A percentile compares a stretch with the other conserved stretches of the same genome.
phyloP scores from a whole-genome alignment of 2,329 filamentous ascomycete genomes.

The Aphanocladium album region DNA sequence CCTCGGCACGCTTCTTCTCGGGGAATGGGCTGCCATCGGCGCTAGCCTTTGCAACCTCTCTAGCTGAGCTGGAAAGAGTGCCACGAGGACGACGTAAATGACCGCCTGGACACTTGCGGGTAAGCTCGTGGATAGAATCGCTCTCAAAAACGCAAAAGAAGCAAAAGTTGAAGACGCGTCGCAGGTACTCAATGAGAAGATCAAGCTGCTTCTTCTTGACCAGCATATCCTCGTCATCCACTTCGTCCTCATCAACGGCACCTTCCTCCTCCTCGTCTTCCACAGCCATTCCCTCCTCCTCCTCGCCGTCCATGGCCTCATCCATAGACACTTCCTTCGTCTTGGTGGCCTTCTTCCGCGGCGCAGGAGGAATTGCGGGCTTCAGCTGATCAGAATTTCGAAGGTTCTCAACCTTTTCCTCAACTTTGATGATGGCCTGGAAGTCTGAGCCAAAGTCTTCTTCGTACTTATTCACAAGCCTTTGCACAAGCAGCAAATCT shows the following conservation, averaged over 20 bases:
- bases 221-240: slow-evolving; percentile 83
- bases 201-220: slow-evolving; percentile 96
- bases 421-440: slow-evolving; percentile 74
- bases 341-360: slow-evolving; percentile 58
- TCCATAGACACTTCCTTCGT: slow-evolving; percentile 56
- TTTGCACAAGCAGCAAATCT: slow-evolving; percentile 76
- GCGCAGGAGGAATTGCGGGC: slow-evolving; percentile 50
- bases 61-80: slow-evolving; percentile 76
- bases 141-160: slow-evolving; percentile 99
- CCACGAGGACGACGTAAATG: slow-evolving; percentile 87
- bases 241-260: slow-evolving; percentile 77
- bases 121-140: slow-evolving; percentile 93
- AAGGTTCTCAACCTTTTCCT: slow-evolving; percentile 80
- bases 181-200: slow-evolving; percentile 90
- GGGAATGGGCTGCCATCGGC: slow-evolving; percentile 80
- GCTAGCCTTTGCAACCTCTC: slow-evolving; percentile 79
- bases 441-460: slow-evolving; percentile 72
- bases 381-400: slow-evolving; percentile 72
- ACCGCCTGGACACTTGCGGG: slow-evolving; percentile 93
- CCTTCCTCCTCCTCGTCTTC: slow-evolving; percentile 79
- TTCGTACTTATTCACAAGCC: slow-evolving; percentile 80
- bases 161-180: slow-evolving; percentile 96
- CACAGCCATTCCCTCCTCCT: slow-evolving; percentile 67
- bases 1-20: slow-evolving; percentile 69
- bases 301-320: slow-evolving; percentile 58